Evolutionary conservation across 2,329 filamentous ascomycete species (phyloP).

Genomic region (Stachybotrys elegans): DNA sequence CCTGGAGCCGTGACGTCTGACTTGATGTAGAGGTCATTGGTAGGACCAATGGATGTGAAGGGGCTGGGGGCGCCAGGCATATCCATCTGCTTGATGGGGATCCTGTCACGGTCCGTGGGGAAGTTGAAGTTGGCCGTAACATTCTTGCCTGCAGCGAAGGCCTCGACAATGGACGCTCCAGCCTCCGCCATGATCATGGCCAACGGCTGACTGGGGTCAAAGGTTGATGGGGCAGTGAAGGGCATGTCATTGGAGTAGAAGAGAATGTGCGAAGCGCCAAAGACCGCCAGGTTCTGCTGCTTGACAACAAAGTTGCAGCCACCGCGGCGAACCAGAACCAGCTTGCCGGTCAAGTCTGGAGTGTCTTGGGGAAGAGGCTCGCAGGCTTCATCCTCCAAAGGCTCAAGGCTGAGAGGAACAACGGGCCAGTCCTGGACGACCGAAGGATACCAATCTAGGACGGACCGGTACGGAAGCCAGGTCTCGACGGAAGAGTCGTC

Average conservation of each 20-base stretch:
- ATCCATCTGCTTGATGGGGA: neutral
- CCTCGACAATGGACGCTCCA: neutral
- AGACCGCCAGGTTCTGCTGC: slow-evolving; percentile 16
- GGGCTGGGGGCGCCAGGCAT: neutral
- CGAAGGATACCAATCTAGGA: neutral
- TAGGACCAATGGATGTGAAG: slow-evolving; percentile 37
- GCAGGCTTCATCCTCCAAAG: slow-evolving; percentile 16
- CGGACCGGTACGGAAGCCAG: neutral
- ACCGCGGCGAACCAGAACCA: slow-evolving; percentile 18
- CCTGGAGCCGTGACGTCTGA: slow-evolving; percentile 37
- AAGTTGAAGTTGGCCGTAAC: slow-evolving; percentile 2
- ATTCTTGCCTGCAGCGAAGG: neutral
- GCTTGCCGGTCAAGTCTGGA: slow-evolving; percentile 13
- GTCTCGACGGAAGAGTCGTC: neutral
- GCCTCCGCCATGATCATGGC: slow-evolving; percentile 1
- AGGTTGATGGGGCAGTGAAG: neutral
- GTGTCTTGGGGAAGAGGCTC: slow-evolving; percentile 15
- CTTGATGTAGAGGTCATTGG: slow-evolving; percentile 36
- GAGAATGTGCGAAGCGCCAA: slow-evolving; percentile 20
- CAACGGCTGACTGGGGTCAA: neutral
- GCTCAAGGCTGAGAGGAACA: slow-evolving; percentile 1
- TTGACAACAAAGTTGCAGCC: slow-evolving; percentile 22
- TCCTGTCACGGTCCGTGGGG: neutral
- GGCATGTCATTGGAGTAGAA: slow-evolving; percentile 17
- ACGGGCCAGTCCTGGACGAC: neutral